These are phyloP conservation scores for Chionographis japonica DNA, from an alignment of 106 monocot genomes.

Conservation along the genomic window DNA sequence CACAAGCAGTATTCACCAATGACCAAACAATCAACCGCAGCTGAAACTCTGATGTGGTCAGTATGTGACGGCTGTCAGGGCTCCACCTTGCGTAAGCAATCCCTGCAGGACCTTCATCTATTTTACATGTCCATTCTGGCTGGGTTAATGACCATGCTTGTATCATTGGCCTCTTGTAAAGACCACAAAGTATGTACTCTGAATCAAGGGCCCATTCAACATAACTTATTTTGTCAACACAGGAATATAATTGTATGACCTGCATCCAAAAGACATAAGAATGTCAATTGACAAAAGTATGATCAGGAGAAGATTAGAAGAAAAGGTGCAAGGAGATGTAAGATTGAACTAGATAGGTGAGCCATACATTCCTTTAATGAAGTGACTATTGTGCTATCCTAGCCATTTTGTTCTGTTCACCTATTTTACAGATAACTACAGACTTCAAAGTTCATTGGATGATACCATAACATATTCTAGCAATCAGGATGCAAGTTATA, in stretches of 20 bases:
- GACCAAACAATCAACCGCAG: slow-evolving; percentile 98
- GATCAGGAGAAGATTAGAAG: neutral
- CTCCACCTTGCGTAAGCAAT: slow-evolving; percentile 97
- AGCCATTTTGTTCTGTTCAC: too few species aligned
- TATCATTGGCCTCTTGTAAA: slow-evolving; percentile 86
- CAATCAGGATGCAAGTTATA: too few species aligned
- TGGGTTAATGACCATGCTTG: slow-evolving; percentile 94
- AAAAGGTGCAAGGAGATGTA: neutral
- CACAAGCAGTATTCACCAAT: slow-evolving; percentile 83
- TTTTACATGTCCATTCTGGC: slow-evolving; percentile 94
- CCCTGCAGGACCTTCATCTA: slow-evolving; percentile 89
- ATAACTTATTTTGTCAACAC: slow-evolving; percentile 91
- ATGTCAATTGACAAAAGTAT: neutral
- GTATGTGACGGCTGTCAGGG: slow-evolving; percentile 96
- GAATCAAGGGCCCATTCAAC: slow-evolving; percentile 95
- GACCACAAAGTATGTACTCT: slow-evolving; percentile 88
- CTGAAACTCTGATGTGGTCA: slow-evolving; percentile 95
- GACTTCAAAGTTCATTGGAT: too few species aligned
- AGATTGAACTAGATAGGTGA: neutral
- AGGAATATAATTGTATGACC: slow-evolving; percentile 83
- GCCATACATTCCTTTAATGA: too few species aligned
- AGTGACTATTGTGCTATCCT: too few species aligned
- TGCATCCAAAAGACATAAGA: slow-evolving; percentile 22
- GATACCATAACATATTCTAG: too few species aligned
- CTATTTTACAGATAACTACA: too few species aligned